A percentile compares a stretch with the other conserved stretches of the same genome.
Evolutionary conservation across 2,329 filamentous ascomycete species (phyloP).

Genomic region (Nannizziopsis arthrosporioides): DNA sequence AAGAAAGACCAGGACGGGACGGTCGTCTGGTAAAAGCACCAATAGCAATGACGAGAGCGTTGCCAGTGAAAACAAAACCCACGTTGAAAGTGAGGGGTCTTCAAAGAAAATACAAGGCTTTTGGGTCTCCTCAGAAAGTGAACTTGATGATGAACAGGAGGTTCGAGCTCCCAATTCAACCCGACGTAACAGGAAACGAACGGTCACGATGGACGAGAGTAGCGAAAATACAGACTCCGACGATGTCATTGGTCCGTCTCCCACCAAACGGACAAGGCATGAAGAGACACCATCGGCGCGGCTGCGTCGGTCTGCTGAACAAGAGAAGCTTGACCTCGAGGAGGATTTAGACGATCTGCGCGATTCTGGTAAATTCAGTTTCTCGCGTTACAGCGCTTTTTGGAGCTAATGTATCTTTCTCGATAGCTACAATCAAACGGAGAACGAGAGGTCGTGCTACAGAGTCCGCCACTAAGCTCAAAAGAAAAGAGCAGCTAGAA

Average conservation of each 20-base stretch:
- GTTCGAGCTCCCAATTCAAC: not conserved
- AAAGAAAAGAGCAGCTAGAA: slow-evolving; percentile 33
- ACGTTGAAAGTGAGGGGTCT: not conserved
- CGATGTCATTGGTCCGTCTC: slow-evolving; percentile 20
- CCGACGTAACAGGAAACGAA: not conserved
- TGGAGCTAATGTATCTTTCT: slow-evolving; percentile 13
- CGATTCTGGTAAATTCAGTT: slow-evolving; percentile 29
- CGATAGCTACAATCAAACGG: slow-evolving; percentile 26
- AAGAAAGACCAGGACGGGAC: no score
- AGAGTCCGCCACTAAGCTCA: slow-evolving; percentile 30
- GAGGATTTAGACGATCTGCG: slow-evolving; percentile 37
- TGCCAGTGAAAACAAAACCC: no score
- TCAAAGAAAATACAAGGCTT: no score
- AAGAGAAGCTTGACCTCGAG: slow-evolving; percentile 33
- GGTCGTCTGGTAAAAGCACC: no score
- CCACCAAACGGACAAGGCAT: slow-evolving; percentile 20
- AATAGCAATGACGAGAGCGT: not conserved
- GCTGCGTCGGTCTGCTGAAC: slow-evolving; percentile 14
- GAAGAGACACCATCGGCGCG: slow-evolving; percentile 8
- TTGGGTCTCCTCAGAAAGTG: not conserved
- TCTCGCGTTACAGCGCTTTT: not conserved
- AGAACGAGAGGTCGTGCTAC: slow-evolving; percentile 33
- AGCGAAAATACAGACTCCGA: slow-evolving; percentile 23
- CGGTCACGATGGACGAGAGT: slow-evolving; percentile 22
- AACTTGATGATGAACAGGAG: slow-evolving; percentile 7